Evolutionary conservation across 345 rosid genomes (phyloP).

Genomic region (Psidium guajava): DNA sequence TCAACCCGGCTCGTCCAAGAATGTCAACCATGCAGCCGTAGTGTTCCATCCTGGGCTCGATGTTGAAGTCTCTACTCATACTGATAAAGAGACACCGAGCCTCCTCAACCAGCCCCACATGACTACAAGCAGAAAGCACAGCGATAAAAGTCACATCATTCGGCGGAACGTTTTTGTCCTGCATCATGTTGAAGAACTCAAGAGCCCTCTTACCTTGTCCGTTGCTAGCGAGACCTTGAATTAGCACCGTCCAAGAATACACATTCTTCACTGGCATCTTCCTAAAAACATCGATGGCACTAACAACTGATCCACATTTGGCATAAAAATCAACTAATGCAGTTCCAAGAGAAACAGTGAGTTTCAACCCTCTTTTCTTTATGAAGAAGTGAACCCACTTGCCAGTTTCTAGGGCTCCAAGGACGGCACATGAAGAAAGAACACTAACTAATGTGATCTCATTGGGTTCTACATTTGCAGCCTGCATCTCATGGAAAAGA

Average conservation of each 20-base stretch:
- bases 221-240: conserved; percentile 31
- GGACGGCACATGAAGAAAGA: conserved; percentile 26
- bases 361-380: conserved; percentile 16
- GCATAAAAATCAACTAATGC: conserved; percentile 24
- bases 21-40: conserved; percentile 34
- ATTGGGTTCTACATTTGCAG: conserved; percentile 13
- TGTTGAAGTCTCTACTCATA: conserved; percentile 21
- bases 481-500: conserved; percentile 26
- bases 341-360: conserved; percentile 24
- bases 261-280: conserved; percentile 19
- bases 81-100: conserved; percentile 17
- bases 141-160: conserved; percentile 23
- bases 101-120: conserved; percentile 19
- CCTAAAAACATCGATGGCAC: conserved; percentile 19
- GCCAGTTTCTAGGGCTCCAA: conserved; percentile 25
- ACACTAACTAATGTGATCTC: conserved; percentile 33
- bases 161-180: conserved; percentile 10
- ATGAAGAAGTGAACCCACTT: conserved; percentile 27
- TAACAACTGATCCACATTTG: conserved; percentile 20
- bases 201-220: conserved; percentile 34
- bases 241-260: conserved; percentile 27
- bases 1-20: conserved; percentile 30
- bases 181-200: conserved; percentile 17
- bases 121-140: conserved; percentile 27
- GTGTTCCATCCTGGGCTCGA: conserved; percentile 21